phyloP scores from a whole-genome alignment of 345 rosid genomes.

The Reutealis trisperma region DNA sequence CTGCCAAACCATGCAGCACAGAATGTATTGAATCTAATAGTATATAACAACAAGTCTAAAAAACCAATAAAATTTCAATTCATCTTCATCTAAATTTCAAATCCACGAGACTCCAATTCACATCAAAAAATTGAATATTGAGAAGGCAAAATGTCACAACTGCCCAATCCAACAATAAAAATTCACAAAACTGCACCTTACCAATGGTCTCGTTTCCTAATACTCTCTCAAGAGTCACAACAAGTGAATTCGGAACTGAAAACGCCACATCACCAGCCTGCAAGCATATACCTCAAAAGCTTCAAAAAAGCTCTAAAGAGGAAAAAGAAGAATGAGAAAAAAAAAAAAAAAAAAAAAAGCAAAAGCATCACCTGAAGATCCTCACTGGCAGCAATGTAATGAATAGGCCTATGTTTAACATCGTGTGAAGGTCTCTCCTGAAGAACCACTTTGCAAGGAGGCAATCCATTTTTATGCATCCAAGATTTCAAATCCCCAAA shows the following conservation, averaged over 20 bases:
- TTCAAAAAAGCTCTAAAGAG: neutral
- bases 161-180: neutral
- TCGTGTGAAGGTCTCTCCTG: constrained; percentile 72
- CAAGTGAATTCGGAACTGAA: constrained; percentile 82
- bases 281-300: neutral
- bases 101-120: neutral
- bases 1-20: neutral
- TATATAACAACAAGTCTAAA: neutral
- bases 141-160: neutral
- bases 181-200: constrained; percentile 40
- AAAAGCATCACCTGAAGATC: constrained; percentile 65
- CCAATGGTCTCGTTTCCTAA: constrained; percentile 93
- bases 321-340: constrained; percentile 5
- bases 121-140: neutral
- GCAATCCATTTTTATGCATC: constrained; percentile 91
- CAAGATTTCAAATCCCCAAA: constrained; percentile 72
- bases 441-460: constrained; percentile 83
- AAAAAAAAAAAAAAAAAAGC: neutral
- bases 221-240: constrained; percentile 94
- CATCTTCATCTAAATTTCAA: neutral
- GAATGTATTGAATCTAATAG: neutral
- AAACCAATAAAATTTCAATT: neutral
- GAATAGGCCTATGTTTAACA: constrained; percentile 68
- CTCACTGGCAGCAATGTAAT: constrained; percentile 86
- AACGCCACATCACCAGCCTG: constrained; percentile 87